Percentiles rank a stretch among this genome's conserved stretches.
These are phyloP conservation scores for Neurospora sp. DNA, from an alignment of 495 filamentous ascomycete genomes.

Conservation along the genomic window DNA sequence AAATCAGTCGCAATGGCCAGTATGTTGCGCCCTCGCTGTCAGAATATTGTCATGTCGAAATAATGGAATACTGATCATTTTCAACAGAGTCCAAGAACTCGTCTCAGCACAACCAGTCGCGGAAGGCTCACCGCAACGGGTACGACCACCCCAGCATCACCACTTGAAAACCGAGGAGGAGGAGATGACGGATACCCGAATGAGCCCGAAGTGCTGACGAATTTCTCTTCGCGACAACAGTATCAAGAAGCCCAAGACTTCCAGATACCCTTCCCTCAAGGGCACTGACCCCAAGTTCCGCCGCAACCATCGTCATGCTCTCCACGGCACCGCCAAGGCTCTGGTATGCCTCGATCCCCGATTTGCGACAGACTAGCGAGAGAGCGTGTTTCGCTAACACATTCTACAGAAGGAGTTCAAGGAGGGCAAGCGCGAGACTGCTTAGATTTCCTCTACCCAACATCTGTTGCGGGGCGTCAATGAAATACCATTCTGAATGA, in stretches of 20 bases:
- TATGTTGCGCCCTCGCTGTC: slow-evolving; percentile 19
- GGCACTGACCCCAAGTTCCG: slow-evolving; percentile 99
- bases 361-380: background rate
- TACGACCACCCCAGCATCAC: slow-evolving; percentile 35
- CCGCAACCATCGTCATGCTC: slow-evolving; percentile 97
- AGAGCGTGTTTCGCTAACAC: slow-evolving; percentile 28
- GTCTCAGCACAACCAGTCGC: slow-evolving; percentile 92
- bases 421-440: slow-evolving; percentile 89
- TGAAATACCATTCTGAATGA: slow-evolving; percentile 24
- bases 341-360: slow-evolving; percentile 55
- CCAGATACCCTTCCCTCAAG: slow-evolving; percentile 96
- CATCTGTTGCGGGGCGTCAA: slow-evolving; percentile 11
- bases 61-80: slow-evolving; percentile 9
- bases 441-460: slow-evolving; percentile 45
- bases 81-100: slow-evolving; percentile 92
- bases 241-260: slow-evolving; percentile 99
- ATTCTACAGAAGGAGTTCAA: slow-evolving; percentile 85
- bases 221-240: slow-evolving; percentile 35
- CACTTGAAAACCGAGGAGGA: background rate
- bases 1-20: slow-evolving; percentile 41
- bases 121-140: slow-evolving; percentile 98
- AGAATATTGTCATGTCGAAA: slow-evolving; percentile 1
- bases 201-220: slow-evolving; percentile 9
- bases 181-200: background rate
- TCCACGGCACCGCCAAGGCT: slow-evolving; percentile 96